A percentile compares a stretch with the other conserved stretches of the same genome.
Evolutionary conservation across 768 basidiomycete species (phyloP).

Genomic region (Termitomyces sp.): DNA sequence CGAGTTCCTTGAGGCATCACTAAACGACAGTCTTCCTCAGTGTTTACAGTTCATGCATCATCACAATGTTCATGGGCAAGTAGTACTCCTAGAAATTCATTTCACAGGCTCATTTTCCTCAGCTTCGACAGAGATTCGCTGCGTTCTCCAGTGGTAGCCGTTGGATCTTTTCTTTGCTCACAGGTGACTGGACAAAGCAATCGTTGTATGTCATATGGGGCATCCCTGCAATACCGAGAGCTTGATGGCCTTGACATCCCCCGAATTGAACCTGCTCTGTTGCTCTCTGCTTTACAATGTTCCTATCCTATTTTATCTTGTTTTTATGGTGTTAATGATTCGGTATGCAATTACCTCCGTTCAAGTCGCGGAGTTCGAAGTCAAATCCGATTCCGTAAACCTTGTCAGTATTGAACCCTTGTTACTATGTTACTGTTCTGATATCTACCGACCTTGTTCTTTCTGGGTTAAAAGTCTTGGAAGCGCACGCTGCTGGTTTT

Average conservation of each 20-base stretch:
- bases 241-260: background rate
- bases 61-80: slow-evolving; percentile 28
- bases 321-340: no score
- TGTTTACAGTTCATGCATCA: slow-evolving; percentile 30
- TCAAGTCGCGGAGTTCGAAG: no score
- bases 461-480: no score
- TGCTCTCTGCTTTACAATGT: background rate
- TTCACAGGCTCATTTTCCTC: background rate
- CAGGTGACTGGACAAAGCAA: slow-evolving; percentile 10
- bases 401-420: no score
- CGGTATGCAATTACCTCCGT: no score
- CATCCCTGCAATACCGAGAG: slow-evolving; percentile 5
- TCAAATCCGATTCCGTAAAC: no score
- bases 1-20: background rate
- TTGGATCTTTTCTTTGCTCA: background rate
- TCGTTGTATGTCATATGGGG: background rate
- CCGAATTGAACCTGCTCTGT: background rate
- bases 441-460: no score
- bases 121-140: slow-evolving; percentile 16
- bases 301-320: no score
- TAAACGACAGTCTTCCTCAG: slow-evolving; percentile 10
- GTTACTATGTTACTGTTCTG: no score
- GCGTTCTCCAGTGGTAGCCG: slow-evolving; percentile 21
- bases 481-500: no score
- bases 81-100: background rate